phyloP scores from a whole-genome alignment of 2,329 filamentous ascomycete species.

The Cryphonectria parasitica region DNA sequence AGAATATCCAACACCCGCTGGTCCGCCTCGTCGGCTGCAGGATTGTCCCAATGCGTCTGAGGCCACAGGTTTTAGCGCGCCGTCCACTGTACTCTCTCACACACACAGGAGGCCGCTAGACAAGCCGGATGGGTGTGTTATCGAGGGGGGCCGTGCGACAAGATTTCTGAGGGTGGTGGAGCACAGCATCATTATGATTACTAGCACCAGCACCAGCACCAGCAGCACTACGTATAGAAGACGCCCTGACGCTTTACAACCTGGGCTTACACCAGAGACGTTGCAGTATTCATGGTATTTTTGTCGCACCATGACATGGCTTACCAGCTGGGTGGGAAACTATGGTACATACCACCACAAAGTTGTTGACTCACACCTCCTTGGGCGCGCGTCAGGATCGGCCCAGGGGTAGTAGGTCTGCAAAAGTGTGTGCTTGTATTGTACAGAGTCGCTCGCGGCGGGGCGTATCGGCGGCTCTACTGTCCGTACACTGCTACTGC shows the following conservation, averaged over 20 bases:
- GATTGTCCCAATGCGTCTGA: constrained; percentile 19
- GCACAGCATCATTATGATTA: not conserved
- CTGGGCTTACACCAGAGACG: not conserved
- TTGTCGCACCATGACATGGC: not conserved
- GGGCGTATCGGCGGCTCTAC: constrained; percentile 29
- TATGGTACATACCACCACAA: not conserved
- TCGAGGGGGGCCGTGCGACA: not conserved
- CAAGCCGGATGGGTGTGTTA: not conserved
- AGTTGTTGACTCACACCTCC: not conserved
- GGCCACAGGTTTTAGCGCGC: not conserved
- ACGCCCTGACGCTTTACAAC: not conserved
- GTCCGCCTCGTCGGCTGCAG: constrained; percentile 18
- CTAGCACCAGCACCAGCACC: not conserved
- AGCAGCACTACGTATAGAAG: not conserved
- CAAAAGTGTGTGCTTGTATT: not conserved
- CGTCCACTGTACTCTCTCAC: not conserved
- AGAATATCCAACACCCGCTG: constrained; percentile 8
- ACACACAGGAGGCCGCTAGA: not conserved
- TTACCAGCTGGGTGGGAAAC: not conserved
- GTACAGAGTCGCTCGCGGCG: not conserved
- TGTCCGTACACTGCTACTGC: constrained; percentile 14
- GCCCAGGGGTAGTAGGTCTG: constrained; percentile 14
- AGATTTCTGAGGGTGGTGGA: not conserved
- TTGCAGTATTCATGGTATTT: not conserved
- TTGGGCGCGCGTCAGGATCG: constrained; percentile 27